These are phyloP conservation scores for Volvox carteri DNA, from an alignment of 163 green algal genomes.

Conservation along the genomic window DNA sequence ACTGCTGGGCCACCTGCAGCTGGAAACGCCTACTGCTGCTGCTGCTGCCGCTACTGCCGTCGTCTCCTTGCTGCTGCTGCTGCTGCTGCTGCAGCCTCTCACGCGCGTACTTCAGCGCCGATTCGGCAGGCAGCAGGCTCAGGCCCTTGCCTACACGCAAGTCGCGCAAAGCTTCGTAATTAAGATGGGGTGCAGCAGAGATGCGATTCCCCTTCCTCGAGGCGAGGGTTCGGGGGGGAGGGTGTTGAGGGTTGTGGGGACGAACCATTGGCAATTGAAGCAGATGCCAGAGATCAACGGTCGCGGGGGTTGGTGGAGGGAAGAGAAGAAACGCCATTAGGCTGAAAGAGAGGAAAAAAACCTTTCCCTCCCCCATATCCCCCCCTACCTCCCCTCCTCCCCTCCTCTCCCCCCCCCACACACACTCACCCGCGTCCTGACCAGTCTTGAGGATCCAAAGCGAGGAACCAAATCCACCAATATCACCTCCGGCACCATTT, in stretches of 20 bases:
- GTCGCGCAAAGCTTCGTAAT: not conserved
- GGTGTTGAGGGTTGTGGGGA: too few relatives aligned
- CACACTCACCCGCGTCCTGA: constrained; percentile 63
- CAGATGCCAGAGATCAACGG: not conserved
- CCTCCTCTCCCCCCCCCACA: not conserved
- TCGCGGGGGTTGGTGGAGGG: too few relatives aligned
- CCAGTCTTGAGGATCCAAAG: constrained; percentile 80
- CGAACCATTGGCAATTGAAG: too few relatives aligned
- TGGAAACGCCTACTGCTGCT: not conserved
- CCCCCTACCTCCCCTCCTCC: not conserved
- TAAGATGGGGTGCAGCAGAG: not conserved
- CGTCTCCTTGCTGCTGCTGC: not conserved
- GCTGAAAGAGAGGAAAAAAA: not conserved
- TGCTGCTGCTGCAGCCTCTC: constrained; percentile 13
- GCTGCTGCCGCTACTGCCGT: not conserved
- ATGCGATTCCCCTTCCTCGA: too few relatives aligned
- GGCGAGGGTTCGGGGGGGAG: too few relatives aligned
- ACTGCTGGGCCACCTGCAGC: constrained; percentile 70
- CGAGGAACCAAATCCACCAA: not conserved
- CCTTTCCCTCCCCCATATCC: not conserved
- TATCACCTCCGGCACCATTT: not conserved
- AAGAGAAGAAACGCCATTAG: not conserved
- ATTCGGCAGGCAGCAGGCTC: constrained; percentile 55
- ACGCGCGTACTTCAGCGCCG: constrained; percentile 24
- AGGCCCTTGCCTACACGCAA: constrained; percentile 66